A percentile compares a stretch with the other conserved stretches of the same genome.
Evolutionary conservation across 2,329 filamentous ascomycete species (phyloP).

Genomic region (Aspergillus pseudonomiae): DNA sequence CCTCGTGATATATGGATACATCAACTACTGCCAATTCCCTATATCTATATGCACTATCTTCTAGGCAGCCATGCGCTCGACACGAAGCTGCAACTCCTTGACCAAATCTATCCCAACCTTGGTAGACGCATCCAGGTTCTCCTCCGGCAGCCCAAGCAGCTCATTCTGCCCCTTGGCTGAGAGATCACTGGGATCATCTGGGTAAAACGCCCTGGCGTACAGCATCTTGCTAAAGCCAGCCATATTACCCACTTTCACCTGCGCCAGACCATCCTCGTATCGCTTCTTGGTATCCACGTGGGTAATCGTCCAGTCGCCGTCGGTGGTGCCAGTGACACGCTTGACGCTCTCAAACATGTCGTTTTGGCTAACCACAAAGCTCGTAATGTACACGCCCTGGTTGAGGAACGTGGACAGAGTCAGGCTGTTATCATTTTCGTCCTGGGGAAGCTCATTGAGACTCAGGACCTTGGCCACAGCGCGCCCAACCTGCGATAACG

Average conservation of each 20-base stretch:
- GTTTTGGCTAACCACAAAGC: constrained; percentile 62
- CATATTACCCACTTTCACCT: constrained; percentile 48
- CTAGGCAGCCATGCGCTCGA: constrained; percentile 32
- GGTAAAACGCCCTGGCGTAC: constrained; percentile 59
- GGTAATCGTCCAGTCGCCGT: constrained; percentile 63
- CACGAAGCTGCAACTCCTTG: constrained; percentile 31
- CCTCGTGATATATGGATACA: background rate
- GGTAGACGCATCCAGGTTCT: constrained; percentile 62
- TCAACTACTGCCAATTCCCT: background rate
- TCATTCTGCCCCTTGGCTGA: constrained; percentile 56
- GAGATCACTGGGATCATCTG: constrained; percentile 44
- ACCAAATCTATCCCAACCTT: constrained; percentile 52
- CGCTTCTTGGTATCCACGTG: constrained; percentile 53
- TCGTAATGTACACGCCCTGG: constrained; percentile 55
- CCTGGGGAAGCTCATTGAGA: constrained; percentile 48
- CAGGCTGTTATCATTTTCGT: constrained; percentile 36
- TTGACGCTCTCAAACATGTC: constrained; percentile 68
- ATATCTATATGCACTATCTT: background rate
- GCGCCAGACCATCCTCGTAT: constrained; percentile 51
- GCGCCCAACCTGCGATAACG: constrained; percentile 59
- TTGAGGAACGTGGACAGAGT: constrained; percentile 53
- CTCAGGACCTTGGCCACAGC: constrained; percentile 57
- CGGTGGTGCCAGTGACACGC: constrained; percentile 59
- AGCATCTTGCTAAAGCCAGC: constrained; percentile 54
- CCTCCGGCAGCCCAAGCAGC: constrained; percentile 59